These are phyloP conservation scores for Colletotrichum theobromicola DNA, from an alignment of 2,329 filamentous ascomycete species.

Conservation along the genomic window DNA sequence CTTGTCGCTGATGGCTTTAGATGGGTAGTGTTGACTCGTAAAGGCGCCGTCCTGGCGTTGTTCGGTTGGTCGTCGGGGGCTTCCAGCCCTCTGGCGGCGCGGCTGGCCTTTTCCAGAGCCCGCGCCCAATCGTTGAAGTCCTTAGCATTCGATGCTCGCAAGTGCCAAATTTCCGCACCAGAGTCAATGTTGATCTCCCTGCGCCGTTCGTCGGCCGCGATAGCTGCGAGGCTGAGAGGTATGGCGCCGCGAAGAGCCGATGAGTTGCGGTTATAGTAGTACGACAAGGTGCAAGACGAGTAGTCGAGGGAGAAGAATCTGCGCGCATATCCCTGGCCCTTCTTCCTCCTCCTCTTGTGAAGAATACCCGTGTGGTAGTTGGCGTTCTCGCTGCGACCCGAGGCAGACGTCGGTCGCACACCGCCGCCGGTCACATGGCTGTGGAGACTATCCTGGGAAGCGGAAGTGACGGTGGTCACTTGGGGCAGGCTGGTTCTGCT, in stretches of 20 bases:
- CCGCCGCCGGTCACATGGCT: conserved; percentile 47
- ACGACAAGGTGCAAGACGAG: conserved; percentile 90
- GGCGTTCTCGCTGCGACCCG: conserved; percentile 55
- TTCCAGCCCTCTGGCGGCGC: conserved; percentile 61
- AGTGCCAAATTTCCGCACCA: conserved; percentile 95
- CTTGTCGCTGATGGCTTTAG: conserved; percentile 34
- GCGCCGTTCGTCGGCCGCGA: conserved; percentile 86
- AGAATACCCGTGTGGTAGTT: conserved; percentile 84
- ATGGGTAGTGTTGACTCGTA: conserved; percentile 32
- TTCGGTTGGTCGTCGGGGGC: conserved; percentile 19
- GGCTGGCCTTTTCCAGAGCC: conserved; percentile 83
- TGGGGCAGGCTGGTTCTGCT: conserved; percentile 60
- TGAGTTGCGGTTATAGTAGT: conserved; percentile 94
- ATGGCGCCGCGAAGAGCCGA: conserved; percentile 92
- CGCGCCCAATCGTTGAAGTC: conserved; percentile 90
- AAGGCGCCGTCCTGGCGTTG: conserved; percentile 25
- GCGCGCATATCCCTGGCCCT: conserved; percentile 89
- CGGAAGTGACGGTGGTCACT: conserved; percentile 49
- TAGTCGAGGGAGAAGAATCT: conserved; percentile 97
- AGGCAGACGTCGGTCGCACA: conserved; percentile 53
- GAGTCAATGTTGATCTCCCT: conserved; percentile 97
- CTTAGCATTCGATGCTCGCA: conserved; percentile 79
- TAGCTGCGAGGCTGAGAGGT: conserved; percentile 86
- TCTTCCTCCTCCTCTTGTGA: conserved; percentile 89
- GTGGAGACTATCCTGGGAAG: conserved; percentile 66